Conservation (phyloP, 768 basidiomycete genomes). For the Trichaptum fuscoviolaceum region DNA sequence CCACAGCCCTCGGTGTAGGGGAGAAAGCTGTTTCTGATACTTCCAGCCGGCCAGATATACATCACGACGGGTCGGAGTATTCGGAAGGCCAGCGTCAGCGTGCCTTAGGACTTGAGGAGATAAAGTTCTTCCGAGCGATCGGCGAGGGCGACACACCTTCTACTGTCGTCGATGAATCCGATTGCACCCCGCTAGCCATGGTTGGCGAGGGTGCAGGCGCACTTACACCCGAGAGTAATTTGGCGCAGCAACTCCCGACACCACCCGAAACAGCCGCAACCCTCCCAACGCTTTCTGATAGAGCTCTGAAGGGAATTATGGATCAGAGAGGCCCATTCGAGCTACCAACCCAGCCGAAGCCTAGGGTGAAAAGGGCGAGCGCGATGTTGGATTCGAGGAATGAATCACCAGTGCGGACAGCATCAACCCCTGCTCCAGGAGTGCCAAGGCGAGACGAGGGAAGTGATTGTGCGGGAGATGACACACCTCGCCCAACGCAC, state of each 20-base stretch:
- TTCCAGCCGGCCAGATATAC: slow-evolving; percentile 2
- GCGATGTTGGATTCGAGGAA: background rate
- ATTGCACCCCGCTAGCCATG: background rate
- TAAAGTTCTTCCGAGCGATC: background rate
- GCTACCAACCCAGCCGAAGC: background rate
- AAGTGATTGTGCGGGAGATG: background rate
- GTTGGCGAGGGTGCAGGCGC: background rate
- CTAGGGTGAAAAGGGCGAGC: background rate
- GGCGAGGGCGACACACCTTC: background rate
- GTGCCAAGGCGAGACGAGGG: background rate
- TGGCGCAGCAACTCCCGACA: background rate
- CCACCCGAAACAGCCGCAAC: background rate
- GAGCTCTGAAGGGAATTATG: background rate
- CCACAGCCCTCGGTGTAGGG: slow-evolving; percentile 58
- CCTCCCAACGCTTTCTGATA: background rate
- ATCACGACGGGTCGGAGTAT: slow-evolving; percentile 1
- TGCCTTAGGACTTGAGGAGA: background rate
- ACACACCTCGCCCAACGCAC: background rate
- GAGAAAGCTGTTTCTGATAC: slow-evolving; percentile 35
- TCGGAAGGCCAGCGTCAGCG: background rate
- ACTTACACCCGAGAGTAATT: background rate
- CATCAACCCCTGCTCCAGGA: background rate
- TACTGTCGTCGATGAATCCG: background rate
- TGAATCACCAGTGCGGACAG: background rate
- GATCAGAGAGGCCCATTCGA: background rate